phyloP scores from a whole-genome alignment of 352 stramenopile species.

The Plasmopara halstedii region DNA sequence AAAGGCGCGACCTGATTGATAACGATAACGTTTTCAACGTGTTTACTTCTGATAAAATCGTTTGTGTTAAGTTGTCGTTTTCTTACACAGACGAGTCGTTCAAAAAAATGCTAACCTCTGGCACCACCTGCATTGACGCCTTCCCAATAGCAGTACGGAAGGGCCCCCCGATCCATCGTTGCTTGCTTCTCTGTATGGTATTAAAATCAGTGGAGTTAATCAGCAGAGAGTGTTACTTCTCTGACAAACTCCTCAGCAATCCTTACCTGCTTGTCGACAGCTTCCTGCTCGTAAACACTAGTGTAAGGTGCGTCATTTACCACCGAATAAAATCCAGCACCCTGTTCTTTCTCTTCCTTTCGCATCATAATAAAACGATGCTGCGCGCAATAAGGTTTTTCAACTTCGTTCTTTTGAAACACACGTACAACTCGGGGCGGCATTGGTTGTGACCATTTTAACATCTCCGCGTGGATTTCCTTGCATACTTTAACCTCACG shows the following conservation, averaged over 20 bases:
- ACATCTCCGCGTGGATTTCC: conserved; percentile 14
- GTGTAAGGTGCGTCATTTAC: conserved; percentile 74
- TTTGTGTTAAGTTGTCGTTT: conserved; percentile 36
- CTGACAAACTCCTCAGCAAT: neutral
- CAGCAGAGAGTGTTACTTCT: too few relatives aligned
- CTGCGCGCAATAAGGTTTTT: conserved; percentile 67
- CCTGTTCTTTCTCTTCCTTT: conserved; percentile 17
- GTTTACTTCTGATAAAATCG: conserved; percentile 1
- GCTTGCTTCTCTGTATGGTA: conserved; percentile 36
- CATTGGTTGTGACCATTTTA: conserved; percentile 13
- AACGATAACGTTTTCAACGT: conserved; percentile 1
- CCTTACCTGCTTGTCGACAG: conserved; percentile 40
- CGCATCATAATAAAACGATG: conserved; percentile 45
- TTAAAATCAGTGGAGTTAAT: neutral
- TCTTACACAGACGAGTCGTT: conserved; percentile 39
- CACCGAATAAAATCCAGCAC: conserved; percentile 60
- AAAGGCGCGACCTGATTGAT: too few relatives aligned
- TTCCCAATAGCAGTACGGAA: conserved; percentile 64
- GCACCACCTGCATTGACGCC: conserved; percentile 37
- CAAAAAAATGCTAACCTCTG: conserved; percentile 51
- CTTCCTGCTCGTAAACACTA: conserved; percentile 39
- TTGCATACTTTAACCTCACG: conserved; percentile 4
- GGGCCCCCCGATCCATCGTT: conserved; percentile 62
- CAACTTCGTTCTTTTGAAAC: conserved; percentile 47
- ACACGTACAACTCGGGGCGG: conserved; percentile 37